Evolutionary conservation across 1,284 basidiomycete genomes (phyloP).

Genomic region (Jaminaea rosea): DNA sequence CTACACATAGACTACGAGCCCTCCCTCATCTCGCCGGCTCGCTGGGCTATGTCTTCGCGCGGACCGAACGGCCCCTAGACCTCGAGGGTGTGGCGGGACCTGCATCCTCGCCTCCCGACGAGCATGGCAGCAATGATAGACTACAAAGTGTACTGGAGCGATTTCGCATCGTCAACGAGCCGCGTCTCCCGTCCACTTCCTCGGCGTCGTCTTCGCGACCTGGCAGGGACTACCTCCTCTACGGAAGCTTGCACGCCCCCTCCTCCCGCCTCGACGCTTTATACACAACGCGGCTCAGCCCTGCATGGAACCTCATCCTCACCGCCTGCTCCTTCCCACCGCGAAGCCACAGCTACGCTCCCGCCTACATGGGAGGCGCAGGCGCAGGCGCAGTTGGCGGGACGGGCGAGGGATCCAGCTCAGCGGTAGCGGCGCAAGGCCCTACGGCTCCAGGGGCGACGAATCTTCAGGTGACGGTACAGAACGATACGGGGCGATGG

Average conservation of each 20-base stretch:
- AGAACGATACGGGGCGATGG: conserved; percentile 85
- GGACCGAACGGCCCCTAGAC: conserved; percentile 50
- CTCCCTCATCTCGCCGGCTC: conserved; percentile 85
- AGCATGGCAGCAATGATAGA: conserved; percentile 57
- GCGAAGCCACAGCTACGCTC: conserved; percentile 1
- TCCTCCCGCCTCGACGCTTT: conserved; percentile 78
- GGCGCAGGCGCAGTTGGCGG: not conserved
- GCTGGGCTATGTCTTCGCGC: conserved; percentile 79
- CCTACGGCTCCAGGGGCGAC: conserved; percentile 29
- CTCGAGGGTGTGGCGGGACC: conserved; percentile 10
- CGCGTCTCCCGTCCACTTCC: no score
- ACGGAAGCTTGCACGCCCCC: conserved; percentile 83
- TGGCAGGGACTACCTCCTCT: conserved; percentile 73
- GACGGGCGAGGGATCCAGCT: conserved; percentile 2
- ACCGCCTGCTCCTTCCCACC: conserved; percentile 43
- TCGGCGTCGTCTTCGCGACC: no score
- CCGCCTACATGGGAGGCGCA: not conserved
- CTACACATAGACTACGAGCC: conserved; percentile 81
- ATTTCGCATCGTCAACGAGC: conserved; percentile 76
- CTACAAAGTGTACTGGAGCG: conserved; percentile 64
- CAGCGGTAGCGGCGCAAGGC: conserved; percentile 5
- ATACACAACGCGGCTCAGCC: conserved; percentile 65
- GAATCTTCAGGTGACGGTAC: conserved; percentile 68
- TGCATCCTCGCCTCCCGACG: no score
- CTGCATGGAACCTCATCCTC: conserved; percentile 48